Conservation (phyloP, 441 rosid species). For the Hura crepitans region DNA sequence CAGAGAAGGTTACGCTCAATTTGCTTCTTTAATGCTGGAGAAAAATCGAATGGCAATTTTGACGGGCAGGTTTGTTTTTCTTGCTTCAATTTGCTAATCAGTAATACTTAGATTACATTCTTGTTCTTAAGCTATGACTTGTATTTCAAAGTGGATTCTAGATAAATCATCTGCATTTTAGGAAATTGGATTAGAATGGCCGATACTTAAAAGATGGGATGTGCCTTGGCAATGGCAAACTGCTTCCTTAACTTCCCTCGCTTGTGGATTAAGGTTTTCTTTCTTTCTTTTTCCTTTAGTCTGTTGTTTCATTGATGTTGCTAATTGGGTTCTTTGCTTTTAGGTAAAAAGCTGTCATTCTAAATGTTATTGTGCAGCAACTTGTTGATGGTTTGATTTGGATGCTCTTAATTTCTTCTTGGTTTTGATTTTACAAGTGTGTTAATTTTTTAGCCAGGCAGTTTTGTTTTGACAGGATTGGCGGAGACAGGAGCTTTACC, state of each 20-base stretch:
- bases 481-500: conserved; percentile 61
- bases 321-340: background rate
- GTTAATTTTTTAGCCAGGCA: conserved; percentile 71
- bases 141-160: background rate
- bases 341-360: background rate
- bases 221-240: conserved; percentile 95
- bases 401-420: background rate
- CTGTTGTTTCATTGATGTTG: background rate
- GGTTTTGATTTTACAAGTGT: conserved; percentile 23
- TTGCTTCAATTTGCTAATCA: background rate
- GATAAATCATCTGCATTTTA: conserved; percentile 8
- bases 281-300: background rate
- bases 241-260: conserved; percentile 75
- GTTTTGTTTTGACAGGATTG: conserved; percentile 95
- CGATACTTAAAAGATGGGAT: conserved; percentile 72
- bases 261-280: conserved; percentile 82
- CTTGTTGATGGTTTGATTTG: background rate
- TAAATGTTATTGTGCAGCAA: background rate
- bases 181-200: conserved; percentile 53
- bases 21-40: conserved; percentile 47
- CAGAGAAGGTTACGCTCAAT: conserved; percentile 27
- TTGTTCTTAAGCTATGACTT: background rate
- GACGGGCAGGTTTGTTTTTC: conserved; percentile 26
- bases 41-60: conserved; percentile 36
- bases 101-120: background rate